Evolutionary conservation across 495 filamentous ascomycete species (phyloP), one percentile per base, ranked within the genome.

Genomic region (Xylaria sp.): DNA sequence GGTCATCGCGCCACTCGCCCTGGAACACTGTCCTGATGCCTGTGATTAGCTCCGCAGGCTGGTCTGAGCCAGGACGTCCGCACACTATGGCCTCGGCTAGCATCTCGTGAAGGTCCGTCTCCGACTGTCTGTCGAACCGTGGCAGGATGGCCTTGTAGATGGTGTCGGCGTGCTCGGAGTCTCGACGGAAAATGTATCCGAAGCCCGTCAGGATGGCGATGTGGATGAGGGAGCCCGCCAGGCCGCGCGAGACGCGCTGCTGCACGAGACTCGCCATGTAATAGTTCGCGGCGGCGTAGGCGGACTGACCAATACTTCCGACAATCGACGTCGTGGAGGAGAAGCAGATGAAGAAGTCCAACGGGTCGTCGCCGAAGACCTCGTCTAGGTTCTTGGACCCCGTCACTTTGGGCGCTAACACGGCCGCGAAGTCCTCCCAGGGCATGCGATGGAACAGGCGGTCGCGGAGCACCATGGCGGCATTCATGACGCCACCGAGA

Each of bases 261-360:
- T 37, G 44, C 0, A 74, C 77, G 0, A 85, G 59, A n/a, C 58
- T 59, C 2, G 37, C 81, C 53, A 86, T 81, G 71, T 82, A 89
- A 14, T 80, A 78, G 71, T 87, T 88, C 15, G 83, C 84, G 1
- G 85, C 83, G 3, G 79, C 78, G 70, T 89, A 89, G 24, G 82
- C 83, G 24, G 80, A 73, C 70, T 90, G 88, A 0, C 81, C 81
- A 6, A 67, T 63, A 57, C 81, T 82, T 0, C 88, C 88, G 41
- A 84, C 67, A 3, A 86, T 71, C 19, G 76, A 81, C 1, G 81
- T 70, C 0, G 86, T 65, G 6, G 86, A 88, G 15, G 86, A 87
- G 26, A 87, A 80, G 24, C 80, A 75, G 44, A 88, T 76, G 74
- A 89, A 89, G 77, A 90, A 90, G 66, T 89, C 87, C 0, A 89